phyloP scores from a whole-genome alignment of 2,329 filamentous ascomycete species.

The Paecilomyces sp. region DNA sequence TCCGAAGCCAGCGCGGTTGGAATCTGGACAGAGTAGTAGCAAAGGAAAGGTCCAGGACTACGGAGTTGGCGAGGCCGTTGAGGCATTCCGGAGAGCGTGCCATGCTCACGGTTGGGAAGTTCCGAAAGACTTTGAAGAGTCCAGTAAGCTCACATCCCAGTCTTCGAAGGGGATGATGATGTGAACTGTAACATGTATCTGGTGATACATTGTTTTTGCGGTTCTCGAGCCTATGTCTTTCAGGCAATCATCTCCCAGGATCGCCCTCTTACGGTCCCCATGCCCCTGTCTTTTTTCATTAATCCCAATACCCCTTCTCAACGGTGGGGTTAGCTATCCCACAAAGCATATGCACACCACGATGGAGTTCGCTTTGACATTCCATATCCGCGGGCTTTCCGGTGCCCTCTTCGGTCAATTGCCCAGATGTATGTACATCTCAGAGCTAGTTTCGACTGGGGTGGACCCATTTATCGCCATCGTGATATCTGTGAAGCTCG shows the following conservation, averaged over 20 bases:
- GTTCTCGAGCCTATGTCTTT: background rate
- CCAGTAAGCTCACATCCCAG: background rate
- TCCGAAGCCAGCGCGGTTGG: constrained; percentile 64
- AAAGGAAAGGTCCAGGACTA: constrained; percentile 46
- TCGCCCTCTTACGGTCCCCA: background rate
- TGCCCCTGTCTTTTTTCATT: background rate
- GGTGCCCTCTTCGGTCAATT: too few species aligned
- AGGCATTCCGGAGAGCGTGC: constrained; percentile 66
- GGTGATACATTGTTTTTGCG: background rate
- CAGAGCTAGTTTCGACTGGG: too few species aligned
- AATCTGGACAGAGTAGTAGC: constrained; percentile 11
- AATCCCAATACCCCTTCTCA: background rate
- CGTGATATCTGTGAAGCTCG: too few species aligned
- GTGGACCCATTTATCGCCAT: too few species aligned
- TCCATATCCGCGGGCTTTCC: too few species aligned
- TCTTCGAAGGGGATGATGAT: background rate
- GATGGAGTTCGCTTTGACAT: too few species aligned
- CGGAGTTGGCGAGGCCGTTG: constrained; percentile 60
- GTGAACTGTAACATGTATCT: background rate
- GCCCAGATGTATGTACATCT: too few species aligned
- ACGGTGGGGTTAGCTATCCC: too few species aligned
- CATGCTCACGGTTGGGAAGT: constrained; percentile 64
- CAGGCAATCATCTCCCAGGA: background rate
- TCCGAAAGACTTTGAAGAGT: constrained; percentile 52
- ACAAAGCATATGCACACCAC: too few species aligned